phyloP scores from a whole-genome alignment of 2,329 filamentous ascomycete species.

The Cladophialophora psammophila region DNA sequence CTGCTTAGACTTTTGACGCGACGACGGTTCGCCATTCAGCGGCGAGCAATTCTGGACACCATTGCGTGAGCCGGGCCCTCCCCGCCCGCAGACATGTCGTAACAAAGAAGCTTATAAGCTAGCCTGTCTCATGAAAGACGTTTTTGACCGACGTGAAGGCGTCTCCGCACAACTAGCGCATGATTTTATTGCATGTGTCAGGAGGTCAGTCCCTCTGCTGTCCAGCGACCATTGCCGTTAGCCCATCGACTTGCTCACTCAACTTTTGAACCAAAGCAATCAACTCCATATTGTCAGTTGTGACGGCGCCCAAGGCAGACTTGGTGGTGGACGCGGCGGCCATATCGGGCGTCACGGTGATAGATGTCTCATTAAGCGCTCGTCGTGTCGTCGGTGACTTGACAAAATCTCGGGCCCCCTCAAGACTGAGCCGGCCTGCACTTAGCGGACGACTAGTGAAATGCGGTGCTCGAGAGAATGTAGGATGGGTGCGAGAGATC shows the following conservation, averaged over 20 bases:
- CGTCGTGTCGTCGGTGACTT: constrained; percentile 25
- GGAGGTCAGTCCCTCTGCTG: constrained; percentile 37
- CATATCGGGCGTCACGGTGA: constrained; percentile 23
- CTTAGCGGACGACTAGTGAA: constrained; percentile 33
- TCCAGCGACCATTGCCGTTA: constrained; percentile 41
- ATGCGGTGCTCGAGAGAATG: constrained; percentile 33
- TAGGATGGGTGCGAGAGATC: constrained; percentile 39
- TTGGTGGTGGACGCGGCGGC: constrained; percentile 26
- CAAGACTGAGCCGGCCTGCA: constrained; percentile 29
- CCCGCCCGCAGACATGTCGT: constrained; percentile 1
- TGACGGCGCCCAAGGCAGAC: constrained; percentile 31
- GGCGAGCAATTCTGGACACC: background rate
- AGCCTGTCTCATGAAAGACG: background rate
- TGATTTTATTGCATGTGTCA: background rate
- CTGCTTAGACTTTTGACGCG: constrained; percentile 9
- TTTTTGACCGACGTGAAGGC: constrained; percentile 10
- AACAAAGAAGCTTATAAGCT: background rate
- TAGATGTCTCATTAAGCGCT: constrained; percentile 32
- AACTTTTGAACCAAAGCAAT: constrained; percentile 39
- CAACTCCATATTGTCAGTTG: constrained; percentile 35
- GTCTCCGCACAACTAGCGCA: background rate
- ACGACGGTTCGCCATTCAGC: constrained; percentile 14
- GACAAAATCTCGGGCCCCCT: constrained; percentile 29
- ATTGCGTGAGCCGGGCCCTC: background rate
- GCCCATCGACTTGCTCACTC: constrained; percentile 39